phyloP scores from a whole-genome alignment of 352 stramenopile genomes.

The Hyaloperonospora arabidopsidis region DNA sequence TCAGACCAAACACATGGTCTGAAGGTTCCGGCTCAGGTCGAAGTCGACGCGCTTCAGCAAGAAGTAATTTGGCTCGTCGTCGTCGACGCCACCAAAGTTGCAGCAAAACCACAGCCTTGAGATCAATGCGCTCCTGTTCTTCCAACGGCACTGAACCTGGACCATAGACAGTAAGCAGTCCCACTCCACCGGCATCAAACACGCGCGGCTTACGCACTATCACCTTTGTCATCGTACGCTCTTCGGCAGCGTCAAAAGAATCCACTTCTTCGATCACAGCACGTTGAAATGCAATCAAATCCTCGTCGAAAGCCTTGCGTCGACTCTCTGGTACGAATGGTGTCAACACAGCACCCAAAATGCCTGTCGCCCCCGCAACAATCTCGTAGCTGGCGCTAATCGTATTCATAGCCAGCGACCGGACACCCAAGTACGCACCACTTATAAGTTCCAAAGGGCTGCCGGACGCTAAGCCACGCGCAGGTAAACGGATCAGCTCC shows the following conservation, averaged over 20 bases:
- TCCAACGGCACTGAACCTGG: conserved; percentile 82
- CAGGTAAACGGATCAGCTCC: conserved; percentile 71
- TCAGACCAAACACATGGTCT: conserved; percentile 18
- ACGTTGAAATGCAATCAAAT: conserved; percentile 79
- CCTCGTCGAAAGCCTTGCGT: conserved; percentile 73
- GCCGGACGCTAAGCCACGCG: conserved; percentile 67
- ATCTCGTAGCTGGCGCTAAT: conserved; percentile 87
- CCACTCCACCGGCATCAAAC: conserved; percentile 68
- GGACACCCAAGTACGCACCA: conserved; percentile 74
- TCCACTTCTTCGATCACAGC: conserved; percentile 85
- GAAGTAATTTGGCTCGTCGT: conserved; percentile 50
- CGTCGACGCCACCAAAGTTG: conserved; percentile 81
- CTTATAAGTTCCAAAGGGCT: conserved; percentile 79
- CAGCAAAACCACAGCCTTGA: conserved; percentile 65
- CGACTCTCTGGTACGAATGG: conserved; percentile 65
- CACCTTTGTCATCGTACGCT: conserved; percentile 82
- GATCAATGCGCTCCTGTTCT: conserved; percentile 83
- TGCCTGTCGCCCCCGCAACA: conserved; percentile 67
- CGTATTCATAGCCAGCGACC: conserved; percentile 82
- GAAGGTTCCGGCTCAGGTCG: conserved; percentile 35
- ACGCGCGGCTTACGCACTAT: conserved; percentile 79
- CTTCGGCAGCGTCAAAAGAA: conserved; percentile 76
- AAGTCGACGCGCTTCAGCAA: conserved; percentile 54
- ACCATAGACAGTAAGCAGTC: conserved; percentile 75
- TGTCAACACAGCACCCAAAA: conserved; percentile 61